A percentile compares a stretch with the other conserved stretches of the same genome.
Conservation (phyloP, 306 rosid genomes). For the Vigna hirtella region DNA sequence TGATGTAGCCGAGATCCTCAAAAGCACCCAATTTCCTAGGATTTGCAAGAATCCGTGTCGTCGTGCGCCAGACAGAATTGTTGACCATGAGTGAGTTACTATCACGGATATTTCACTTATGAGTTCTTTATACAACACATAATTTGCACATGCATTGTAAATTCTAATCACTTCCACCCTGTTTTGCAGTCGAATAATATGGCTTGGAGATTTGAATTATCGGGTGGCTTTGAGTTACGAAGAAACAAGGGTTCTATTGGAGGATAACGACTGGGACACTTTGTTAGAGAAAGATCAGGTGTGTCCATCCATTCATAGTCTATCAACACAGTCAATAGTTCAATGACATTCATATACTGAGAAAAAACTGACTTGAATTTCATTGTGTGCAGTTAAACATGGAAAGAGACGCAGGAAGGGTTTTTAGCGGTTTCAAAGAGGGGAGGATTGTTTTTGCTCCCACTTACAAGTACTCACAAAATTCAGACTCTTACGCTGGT, state of each 20-base stretch:
- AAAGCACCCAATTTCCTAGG: slow-evolving; percentile 72
- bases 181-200: slow-evolving; percentile 74
- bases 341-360: not conserved
- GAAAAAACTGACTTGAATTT: not conserved
- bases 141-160: not conserved
- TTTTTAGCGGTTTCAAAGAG: slow-evolving; percentile 72
- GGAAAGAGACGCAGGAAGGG: slow-evolving; percentile 84
- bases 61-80: slow-evolving; percentile 73
- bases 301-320: slow-evolving; percentile 21
- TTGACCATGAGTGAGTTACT: slow-evolving; percentile 78
- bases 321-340: not conserved
- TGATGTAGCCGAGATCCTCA: slow-evolving; percentile 85
- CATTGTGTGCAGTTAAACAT: slow-evolving; percentile 64
- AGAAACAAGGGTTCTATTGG: slow-evolving; percentile 71
- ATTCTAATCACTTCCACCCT: slow-evolving; percentile 16
- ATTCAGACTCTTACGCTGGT: slow-evolving; percentile 87
- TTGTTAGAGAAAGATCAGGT: slow-evolving; percentile 88
- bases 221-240: slow-evolving; percentile 86
- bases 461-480: slow-evolving; percentile 82
- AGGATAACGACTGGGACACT: slow-evolving; percentile 85
- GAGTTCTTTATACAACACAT: not conserved
- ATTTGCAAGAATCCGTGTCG: slow-evolving; percentile 71
- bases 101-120: not conserved
- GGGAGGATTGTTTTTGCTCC: slow-evolving; percentile 80
- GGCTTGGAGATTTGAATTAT: slow-evolving; percentile 97